Base-by-base conservation (phyloP, 2,329 filamentous ascomycete species). In the Colletotrichum salicis region DNA sequence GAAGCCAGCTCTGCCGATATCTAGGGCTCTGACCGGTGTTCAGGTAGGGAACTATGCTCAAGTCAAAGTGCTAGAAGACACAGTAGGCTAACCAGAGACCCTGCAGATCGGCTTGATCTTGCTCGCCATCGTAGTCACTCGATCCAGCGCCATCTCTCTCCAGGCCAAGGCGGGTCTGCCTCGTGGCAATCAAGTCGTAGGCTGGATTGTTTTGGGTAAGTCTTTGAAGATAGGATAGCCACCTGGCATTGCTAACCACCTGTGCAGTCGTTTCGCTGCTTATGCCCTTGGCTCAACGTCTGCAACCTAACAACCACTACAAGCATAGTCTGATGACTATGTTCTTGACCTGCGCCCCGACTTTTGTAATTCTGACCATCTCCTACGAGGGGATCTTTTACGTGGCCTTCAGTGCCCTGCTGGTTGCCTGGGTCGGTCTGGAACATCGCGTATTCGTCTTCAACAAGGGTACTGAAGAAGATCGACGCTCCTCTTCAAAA, bases 341-440 rank as follows among this genome's bases (percentile, higher is more conserved):
- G 65, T 99, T 98, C 84, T 86, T 99, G 60, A 93, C 95, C 5
- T 98, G 97, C 79, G 93, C 96, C 0, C 96, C 96, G 0, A 93
- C 93, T 1, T 99, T 98, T 82, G 93, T 99, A 79, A 96, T 99
- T 77, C 89, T 99, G 62, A 97, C 95, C 8, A 98, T 98, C 76
- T 98, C 96, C 0, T 99, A 97, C 83, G 96, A 99, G 82, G 96
- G 96, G 0, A 87, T 99, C 2, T 99, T 99, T 81, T 99, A 98
- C 82, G 90, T 98, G 71, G 91, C 92, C 12, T 99, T 98, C 82
- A 95, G 92, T 78, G 85, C 93, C 65, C 93, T 92, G 27, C 84
- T 99, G 5, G 87, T 97, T 63, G 91, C 92, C 67, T 99, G 96
- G 96, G 94, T 98, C 41, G 91, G 92, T n/a, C 87, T 99, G 1